Conservation (phyloP, 169 alveolate species). For the Babesia bovis region DNA sequence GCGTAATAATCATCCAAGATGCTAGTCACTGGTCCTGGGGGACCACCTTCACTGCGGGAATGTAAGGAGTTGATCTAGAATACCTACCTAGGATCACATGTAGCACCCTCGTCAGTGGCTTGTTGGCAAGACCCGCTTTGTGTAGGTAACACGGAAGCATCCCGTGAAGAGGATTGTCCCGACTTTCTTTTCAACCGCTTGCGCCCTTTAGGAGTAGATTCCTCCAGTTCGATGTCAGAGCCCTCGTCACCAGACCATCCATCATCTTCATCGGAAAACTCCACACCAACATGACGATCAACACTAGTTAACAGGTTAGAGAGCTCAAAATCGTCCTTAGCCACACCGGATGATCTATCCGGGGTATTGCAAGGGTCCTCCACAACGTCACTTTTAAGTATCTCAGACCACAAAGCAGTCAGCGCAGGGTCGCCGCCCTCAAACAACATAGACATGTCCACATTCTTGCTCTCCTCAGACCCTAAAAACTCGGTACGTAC, state of each 20-base stretch:
- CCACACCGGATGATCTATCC: background rate
- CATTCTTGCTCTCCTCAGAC: background rate
- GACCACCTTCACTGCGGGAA: too few relatives aligned
- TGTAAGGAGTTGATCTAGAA: too few relatives aligned
- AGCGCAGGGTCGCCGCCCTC: background rate
- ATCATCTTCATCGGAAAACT: slow-evolving; percentile 18
- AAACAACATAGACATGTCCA: background rate
- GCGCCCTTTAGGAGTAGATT: too few relatives aligned
- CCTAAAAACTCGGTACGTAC: slow-evolving; percentile 12
- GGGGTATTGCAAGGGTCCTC: background rate
- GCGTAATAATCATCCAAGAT: slow-evolving; percentile 39
- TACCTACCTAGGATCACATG: too few relatives aligned
- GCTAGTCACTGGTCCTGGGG: slow-evolving; percentile 25
- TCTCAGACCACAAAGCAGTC: background rate
- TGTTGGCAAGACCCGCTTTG: too few relatives aligned
- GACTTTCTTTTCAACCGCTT: too few relatives aligned
- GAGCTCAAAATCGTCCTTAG: background rate
- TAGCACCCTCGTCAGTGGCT: too few relatives aligned
- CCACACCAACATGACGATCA: background rate
- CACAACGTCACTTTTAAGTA: background rate
- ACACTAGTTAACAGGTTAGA: background rate
- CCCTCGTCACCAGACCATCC: slow-evolving; percentile 9
- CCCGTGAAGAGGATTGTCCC: too few relatives aligned
- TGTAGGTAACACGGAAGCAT: too few relatives aligned
- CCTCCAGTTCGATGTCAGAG: background rate